Conservation (phyloP, 768 basidiomycete species). For the Myochromella boudieri region DNA sequence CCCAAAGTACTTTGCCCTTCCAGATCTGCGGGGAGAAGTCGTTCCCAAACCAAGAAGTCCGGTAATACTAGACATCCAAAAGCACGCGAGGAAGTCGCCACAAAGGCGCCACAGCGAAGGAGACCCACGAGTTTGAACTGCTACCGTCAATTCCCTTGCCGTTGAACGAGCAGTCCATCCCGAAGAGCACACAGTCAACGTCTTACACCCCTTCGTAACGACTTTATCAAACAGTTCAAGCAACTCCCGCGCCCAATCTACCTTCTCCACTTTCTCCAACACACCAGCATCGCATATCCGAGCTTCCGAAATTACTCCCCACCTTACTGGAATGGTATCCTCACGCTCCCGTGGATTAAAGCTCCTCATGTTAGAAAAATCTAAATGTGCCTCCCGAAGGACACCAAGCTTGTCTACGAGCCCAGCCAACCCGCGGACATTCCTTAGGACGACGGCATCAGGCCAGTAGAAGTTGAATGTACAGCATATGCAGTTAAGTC, state of each 20-base stretch:
- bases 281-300: no score
- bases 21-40: not conserved
- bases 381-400: constrained; percentile 10
- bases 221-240: constrained; percentile 3
- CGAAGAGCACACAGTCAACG: constrained; percentile 9
- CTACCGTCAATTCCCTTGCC: not conserved
- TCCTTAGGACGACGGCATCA: not conserved
- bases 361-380: constrained; percentile 2
- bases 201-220: constrained; percentile 9
- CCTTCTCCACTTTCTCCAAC: not conserved
- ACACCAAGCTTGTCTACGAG: not conserved
- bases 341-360: not conserved
- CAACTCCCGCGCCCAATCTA: constrained; percentile 9
- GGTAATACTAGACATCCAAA: no score
- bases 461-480: constrained; percentile 14
- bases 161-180: constrained; percentile 1
- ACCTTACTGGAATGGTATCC: not conserved
- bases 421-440: constrained; percentile 3
- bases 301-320: no score
- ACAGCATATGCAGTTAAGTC: constrained; percentile 14
- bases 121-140: not conserved
- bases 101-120: not conserved
- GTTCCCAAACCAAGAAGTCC: not conserved
- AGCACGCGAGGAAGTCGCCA: not conserved
- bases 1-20: not conserved